A percentile compares a stretch with the other conserved stretches of the same genome.
Conservation (phyloP, 305 asterid species). For the Lippia alba region DNA sequence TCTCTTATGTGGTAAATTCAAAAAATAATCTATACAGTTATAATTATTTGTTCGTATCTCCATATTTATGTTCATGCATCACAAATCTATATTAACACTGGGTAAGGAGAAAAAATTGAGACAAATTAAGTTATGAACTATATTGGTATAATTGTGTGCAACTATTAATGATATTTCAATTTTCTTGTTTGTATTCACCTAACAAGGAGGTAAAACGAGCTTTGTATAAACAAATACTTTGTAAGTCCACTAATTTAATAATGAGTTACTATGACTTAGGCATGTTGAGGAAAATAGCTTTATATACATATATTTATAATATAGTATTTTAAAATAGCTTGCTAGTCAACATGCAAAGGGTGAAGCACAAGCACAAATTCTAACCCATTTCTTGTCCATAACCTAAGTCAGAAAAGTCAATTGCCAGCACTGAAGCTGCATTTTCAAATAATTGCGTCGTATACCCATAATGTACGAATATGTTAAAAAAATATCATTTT, state of each 20-base stretch:
- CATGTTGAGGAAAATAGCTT: not conserved
- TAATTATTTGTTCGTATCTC: too few species aligned
- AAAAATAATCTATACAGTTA: too few species aligned
- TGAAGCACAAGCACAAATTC: constrained; percentile 17
- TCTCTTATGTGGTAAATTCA: too few species aligned
- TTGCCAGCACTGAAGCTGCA: not conserved
- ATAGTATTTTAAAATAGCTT: not conserved
- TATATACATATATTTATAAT: too few species aligned
- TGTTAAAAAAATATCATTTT: too few species aligned
- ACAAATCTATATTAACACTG: too few species aligned
- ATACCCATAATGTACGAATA: too few species aligned
- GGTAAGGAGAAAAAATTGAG: not conserved
- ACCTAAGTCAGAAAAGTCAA: constrained; percentile 14
- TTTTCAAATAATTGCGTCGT: too few species aligned
- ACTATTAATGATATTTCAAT: not conserved
- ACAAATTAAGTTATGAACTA: too few species aligned
- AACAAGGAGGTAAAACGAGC: not conserved
- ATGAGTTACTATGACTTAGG: not conserved
- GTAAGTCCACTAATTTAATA: not conserved
- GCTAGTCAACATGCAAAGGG: constrained; percentile 27
- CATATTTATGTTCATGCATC: too few species aligned
- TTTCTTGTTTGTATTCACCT: not conserved
- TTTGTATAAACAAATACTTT: not conserved
- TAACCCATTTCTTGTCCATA: constrained; percentile 4
- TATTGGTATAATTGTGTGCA: not conserved